Base-by-base conservation (phyloP, 176 grass and related monocot genomes). In the Otatea glauca region DNA sequence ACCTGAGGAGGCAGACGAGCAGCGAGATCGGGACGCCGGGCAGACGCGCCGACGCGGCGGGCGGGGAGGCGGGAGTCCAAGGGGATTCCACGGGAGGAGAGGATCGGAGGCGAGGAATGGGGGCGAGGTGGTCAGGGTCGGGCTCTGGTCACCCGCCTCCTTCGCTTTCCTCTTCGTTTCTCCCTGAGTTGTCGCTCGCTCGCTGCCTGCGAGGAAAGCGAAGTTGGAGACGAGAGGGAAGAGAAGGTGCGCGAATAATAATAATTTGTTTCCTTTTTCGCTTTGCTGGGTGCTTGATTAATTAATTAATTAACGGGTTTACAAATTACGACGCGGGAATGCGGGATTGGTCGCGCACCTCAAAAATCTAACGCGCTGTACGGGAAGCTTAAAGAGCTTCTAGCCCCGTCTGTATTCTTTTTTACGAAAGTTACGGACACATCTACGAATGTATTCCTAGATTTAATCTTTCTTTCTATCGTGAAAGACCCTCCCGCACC, bases 1-100 rank as follows among this genome's bases (percentile, higher is more conserved):
- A 86, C 88, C 88, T 83, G 88, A 71, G 83, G 73, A 83, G 79
- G 58, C 35, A 54, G 70, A 20, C 55, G 37, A 15, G 88, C 80
- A 44, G 77, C 63, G 29, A 59, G 68, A 60, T 74, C 68, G 81
- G 42, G 6, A 8, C 0, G 38, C 0, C 3, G 58, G 45, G 10
- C 6, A 9, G 8, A 25, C 79, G 42, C 68, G 56, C 47, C 21
- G 76, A 23, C 17, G 65, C 32, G 21, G 63, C 61, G 27, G 16
- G n/a, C 42, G 35, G 62, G 24, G 20, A 0, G 50, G 4, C 15
- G 47, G 23, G 65, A 90, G 83, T 86, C 83, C 84, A 86, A 61
- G 83, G 78, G 66, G 83, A 83, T 72, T 86, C 78, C 72, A 82
- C 78, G 48, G 39, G 42, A 24, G 43, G 24, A 3, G 29, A 18